A percentile compares a stretch with the other conserved stretches of the same genome.
Conservation (phyloP, 78 protist genomes). For the Diacronema lutheri region DNA sequence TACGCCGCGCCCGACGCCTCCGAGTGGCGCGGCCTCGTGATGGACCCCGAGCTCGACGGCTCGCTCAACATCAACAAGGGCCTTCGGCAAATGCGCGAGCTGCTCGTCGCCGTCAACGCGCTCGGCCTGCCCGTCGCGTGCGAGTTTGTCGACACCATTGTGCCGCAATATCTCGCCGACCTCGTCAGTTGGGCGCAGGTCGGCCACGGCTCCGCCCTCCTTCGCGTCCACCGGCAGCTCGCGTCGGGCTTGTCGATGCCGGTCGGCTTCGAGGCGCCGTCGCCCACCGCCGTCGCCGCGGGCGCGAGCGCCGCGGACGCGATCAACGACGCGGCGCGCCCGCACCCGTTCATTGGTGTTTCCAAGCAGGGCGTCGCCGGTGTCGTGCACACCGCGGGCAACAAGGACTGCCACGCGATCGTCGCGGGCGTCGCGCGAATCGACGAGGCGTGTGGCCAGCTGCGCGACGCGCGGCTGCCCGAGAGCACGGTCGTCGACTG, state of each 20-base stretch:
- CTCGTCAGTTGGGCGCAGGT: conserved; percentile 13
- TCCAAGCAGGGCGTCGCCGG: not conserved
- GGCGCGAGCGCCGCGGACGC: not conserved
- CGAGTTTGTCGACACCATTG: conserved; percentile 7
- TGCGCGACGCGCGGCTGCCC: not conserved
- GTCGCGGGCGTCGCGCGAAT: not conserved
- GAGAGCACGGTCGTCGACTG: not conserved
- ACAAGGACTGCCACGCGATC: not conserved
- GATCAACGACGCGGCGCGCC: not conserved
- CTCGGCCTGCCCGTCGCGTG: conserved; percentile 16
- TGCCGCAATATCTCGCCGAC: conserved; percentile 22
- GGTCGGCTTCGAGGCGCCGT: not conserved
- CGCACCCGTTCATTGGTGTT: not conserved
- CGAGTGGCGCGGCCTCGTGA: conserved; percentile 11
- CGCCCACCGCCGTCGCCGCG: not conserved
- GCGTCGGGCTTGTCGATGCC: conserved; percentile 14
- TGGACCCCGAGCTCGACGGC: conserved; percentile 34
- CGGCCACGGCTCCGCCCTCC: not conserved
- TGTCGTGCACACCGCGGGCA: not conserved
- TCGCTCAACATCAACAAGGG: conserved; percentile 24
- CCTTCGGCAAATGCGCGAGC: not conserved
- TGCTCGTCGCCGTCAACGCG: conserved; percentile 17
- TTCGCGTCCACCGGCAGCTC: not conserved
- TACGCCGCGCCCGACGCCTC: not conserved
- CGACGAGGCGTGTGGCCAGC: not conserved